A percentile compares a stretch with the other conserved stretches of the same genome.
Conservation (phyloP, 2,329 filamentous ascomycete species). For the Nannizziopsis barbatae region DNA sequence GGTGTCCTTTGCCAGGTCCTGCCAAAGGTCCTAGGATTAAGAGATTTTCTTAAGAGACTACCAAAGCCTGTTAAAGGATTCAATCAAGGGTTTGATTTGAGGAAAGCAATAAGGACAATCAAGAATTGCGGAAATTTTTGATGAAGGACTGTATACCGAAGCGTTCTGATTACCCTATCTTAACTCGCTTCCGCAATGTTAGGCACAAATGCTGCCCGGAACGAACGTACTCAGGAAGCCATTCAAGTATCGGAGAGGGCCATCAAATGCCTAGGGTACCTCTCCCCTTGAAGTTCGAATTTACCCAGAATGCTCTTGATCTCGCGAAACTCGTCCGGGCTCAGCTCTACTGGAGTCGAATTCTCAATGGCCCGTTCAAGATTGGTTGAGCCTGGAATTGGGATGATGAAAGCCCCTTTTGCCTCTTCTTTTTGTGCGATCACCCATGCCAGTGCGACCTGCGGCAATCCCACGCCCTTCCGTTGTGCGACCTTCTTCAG, state of each 20-base stretch:
- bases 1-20: too few species aligned
- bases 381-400: slow-evolving; percentile 23
- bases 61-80: too few species aligned
- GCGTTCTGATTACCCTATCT: too few species aligned
- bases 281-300: neutral
- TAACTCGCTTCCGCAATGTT: too few species aligned
- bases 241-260: neutral
- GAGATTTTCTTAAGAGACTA: too few species aligned
- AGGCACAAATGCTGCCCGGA: too few species aligned
- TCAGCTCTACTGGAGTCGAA: neutral
- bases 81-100: too few species aligned
- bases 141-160: too few species aligned
- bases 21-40: too few species aligned
- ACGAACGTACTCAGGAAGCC: too few species aligned
- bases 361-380: slow-evolving; percentile 7
- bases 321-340: slow-evolving; percentile 1
- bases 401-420: slow-evolving; percentile 10
- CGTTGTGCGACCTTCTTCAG: slow-evolving; percentile 36
- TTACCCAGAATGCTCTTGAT: neutral
- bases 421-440: slow-evolving; percentile 19
- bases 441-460: slow-evolving; percentile 43
- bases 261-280: slow-evolving; percentile 4
- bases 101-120: too few species aligned
- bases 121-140: too few species aligned
- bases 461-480: slow-evolving; percentile 36